Percentiles rank a stretch among this genome's conserved stretches.
Evolutionary conservation across 805 yeast genomes (phyloP).

Genomic region (Saccharomycopsis babjevae): DNA sequence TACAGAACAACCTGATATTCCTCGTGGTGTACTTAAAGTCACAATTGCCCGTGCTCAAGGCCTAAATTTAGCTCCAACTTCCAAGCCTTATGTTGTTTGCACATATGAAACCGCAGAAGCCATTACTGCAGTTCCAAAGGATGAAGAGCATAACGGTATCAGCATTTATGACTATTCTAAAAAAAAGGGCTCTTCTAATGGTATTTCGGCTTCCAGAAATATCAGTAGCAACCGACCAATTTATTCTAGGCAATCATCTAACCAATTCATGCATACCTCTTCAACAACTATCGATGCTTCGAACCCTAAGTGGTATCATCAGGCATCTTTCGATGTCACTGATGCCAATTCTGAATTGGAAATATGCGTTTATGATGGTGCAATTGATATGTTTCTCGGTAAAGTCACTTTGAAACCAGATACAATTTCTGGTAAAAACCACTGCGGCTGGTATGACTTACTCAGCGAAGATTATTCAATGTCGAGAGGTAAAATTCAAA

Average conservation of each 20-base stretch:
- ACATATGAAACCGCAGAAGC: slow-evolving; percentile 87
- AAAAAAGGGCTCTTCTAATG: background rate
- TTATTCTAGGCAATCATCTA: slow-evolving; percentile 36
- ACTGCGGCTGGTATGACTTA: slow-evolving; percentile 61
- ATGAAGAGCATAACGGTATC: slow-evolving; percentile 22
- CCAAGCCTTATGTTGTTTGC: slow-evolving; percentile 84
- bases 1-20: slow-evolving; percentile 17
- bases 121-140: slow-evolving; percentile 70
- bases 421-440: slow-evolving; percentile 25
- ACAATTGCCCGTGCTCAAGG: slow-evolving; percentile 72
- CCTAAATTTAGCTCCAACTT: slow-evolving; percentile 43
- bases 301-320: slow-evolving; percentile 86
- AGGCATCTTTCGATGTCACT: slow-evolving; percentile 84
- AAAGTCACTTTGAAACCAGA: slow-evolving; percentile 67
- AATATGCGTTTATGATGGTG: slow-evolving; percentile 83
- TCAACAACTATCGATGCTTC: slow-evolving; percentile 27
- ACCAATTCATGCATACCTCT: slow-evolving; percentile 24
- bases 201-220: slow-evolving; percentile 19
- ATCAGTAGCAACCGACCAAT: slow-evolving; percentile 29
- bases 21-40: slow-evolving; percentile 69
- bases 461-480: slow-evolving; percentile 65
- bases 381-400: slow-evolving; percentile 79
- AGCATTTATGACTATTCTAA: background rate
- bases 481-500: slow-evolving; percentile 68
- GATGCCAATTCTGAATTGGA: slow-evolving; percentile 78